Conservation (phyloP, 2,329 filamentous ascomycete genomes). For the Cladosporium colombiae region DNA sequence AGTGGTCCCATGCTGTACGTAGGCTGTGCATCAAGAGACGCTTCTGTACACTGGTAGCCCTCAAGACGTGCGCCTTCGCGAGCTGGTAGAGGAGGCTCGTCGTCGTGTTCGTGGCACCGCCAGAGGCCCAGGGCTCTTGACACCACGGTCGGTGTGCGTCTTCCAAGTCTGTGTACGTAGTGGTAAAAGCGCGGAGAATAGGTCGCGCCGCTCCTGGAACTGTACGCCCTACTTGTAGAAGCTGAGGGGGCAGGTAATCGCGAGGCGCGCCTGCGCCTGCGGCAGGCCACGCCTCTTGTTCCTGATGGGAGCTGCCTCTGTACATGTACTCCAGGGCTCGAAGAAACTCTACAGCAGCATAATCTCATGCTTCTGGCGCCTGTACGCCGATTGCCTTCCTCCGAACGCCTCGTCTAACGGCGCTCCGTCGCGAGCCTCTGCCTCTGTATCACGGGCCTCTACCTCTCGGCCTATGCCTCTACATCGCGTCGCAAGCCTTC, state of each 20-base stretch:
- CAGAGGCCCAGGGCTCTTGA: background rate
- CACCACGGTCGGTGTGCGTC: background rate
- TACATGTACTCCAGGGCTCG: background rate
- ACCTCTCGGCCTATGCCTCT: background rate
- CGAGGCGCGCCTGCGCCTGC: background rate
- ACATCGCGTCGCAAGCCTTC: background rate
- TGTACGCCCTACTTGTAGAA: background rate
- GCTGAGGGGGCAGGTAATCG: background rate
- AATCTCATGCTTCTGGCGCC: background rate
- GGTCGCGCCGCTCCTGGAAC: background rate
- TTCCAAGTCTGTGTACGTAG: background rate
- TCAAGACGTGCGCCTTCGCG: background rate
- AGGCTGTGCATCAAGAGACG: background rate
- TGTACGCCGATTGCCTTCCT: background rate
- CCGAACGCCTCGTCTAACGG: background rate
- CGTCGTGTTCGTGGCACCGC: background rate
- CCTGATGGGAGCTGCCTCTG: background rate
- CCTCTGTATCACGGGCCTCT: background rate
- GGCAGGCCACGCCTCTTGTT: background rate
- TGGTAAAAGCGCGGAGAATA: background rate
- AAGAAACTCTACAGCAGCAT: background rate
- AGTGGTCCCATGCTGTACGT: background rate
- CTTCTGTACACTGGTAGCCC: background rate
- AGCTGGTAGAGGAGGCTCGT: background rate
- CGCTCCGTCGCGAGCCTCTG: background rate